phyloP scores from a whole-genome alignment of 441 rosid species.

The Aquilaria agallochum region DNA sequence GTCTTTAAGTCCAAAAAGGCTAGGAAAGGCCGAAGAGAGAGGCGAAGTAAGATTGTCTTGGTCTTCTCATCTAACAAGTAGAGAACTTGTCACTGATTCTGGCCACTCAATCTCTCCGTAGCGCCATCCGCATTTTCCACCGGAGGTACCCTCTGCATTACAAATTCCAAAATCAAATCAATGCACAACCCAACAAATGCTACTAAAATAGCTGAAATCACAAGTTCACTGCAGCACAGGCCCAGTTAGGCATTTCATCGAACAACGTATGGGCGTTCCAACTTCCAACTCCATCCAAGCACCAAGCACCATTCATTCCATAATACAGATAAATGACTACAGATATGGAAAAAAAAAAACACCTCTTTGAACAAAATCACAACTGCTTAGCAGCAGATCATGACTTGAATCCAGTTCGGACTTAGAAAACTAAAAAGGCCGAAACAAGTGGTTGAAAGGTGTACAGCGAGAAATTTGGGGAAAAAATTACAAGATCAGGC shows the following conservation, averaged over 20 bases:
- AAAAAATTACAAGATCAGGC: constrained; percentile 49
- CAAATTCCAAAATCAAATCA: not conserved
- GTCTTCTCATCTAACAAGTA: too few species aligned
- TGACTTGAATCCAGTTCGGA: constrained; percentile 1
- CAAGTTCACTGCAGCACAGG: not conserved
- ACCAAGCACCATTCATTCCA: not conserved
- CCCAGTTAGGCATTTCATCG: constrained; percentile 12
- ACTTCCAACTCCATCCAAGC: not conserved
- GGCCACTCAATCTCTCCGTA: constrained; percentile 15
- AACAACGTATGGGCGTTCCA: constrained; percentile 8
- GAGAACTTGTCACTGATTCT: constrained; percentile 13
- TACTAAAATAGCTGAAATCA: not conserved
- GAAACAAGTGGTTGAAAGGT: constrained; percentile 19
- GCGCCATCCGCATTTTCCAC: constrained; percentile 34
- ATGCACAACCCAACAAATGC: constrained; percentile 14
- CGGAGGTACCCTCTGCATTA: constrained; percentile 45
- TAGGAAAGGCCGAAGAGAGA: too few species aligned
- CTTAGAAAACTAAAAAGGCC: constrained; percentile 4
- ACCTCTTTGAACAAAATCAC: too few species aligned
- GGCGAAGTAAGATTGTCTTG: too few species aligned
- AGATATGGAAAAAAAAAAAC: not conserved
- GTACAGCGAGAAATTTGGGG: not conserved
- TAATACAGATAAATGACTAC: not conserved
- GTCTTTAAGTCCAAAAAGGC: too few species aligned
- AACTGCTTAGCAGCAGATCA: not conserved